phyloP scores from a whole-genome alignment of 2,329 filamentous ascomycete genomes.

The Claviceps humidiphila region DNA sequence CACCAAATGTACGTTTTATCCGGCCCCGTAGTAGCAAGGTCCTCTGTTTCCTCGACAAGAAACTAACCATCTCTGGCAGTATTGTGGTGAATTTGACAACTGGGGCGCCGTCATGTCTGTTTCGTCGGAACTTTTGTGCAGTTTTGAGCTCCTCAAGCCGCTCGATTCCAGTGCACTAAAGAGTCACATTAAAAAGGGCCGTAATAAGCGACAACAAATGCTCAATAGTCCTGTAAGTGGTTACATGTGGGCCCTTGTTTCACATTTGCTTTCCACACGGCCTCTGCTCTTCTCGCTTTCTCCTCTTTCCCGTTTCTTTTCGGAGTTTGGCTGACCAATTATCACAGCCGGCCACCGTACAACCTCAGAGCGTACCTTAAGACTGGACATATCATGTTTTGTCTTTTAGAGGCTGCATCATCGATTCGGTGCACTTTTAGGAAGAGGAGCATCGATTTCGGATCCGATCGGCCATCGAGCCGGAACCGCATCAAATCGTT shows the following conservation, averaged over 20 bases:
- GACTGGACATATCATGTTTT: background rate
- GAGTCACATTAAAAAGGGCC: conserved; percentile 96
- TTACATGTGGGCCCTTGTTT: background rate
- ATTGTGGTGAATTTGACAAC: conserved; percentile 97
- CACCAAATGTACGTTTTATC: conserved; percentile 66
- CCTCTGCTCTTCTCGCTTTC: background rate
- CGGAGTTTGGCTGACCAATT: background rate
- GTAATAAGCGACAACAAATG: conserved; percentile 88
- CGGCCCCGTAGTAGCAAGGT: background rate
- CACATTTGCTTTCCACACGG: background rate
- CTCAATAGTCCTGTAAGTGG: conserved; percentile 83
- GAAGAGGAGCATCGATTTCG: background rate
- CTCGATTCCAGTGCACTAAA: conserved; percentile 92
- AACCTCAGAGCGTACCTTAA: conserved; percentile 34
- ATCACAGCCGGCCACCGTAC: conserved; percentile 37
- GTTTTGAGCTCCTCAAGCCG: conserved; percentile 92
- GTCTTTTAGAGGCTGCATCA: background rate
- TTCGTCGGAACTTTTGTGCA: conserved; percentile 82
- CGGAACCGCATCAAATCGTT: background rate
- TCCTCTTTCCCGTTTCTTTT: background rate
- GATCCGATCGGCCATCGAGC: background rate
- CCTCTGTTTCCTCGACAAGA: background rate
- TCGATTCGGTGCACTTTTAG: background rate
- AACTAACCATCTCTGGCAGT: conserved; percentile 35
- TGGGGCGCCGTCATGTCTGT: conserved; percentile 99